phyloP scores from a whole-genome alignment of 2,329 filamentous ascomycete species.

The Trichoderma sp. region DNA sequence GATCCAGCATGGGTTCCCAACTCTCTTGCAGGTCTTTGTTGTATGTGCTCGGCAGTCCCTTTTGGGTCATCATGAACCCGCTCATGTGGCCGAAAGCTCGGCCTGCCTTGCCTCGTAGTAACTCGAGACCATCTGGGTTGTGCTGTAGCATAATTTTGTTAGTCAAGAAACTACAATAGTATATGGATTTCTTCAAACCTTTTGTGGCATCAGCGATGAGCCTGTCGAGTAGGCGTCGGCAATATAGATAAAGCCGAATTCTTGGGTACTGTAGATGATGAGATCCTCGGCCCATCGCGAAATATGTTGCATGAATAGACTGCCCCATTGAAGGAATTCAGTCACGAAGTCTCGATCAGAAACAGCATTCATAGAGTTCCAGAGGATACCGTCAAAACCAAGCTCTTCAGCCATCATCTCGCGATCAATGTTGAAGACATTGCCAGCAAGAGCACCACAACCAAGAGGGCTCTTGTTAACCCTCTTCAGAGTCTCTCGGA shows the following conservation, averaged over 20 bases:
- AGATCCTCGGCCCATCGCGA: slow-evolving; percentile 79
- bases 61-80: slow-evolving; percentile 59
- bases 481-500: slow-evolving; percentile 46
- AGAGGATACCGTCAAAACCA: slow-evolving; percentile 71
- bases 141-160: slow-evolving; percentile 31
- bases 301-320: slow-evolving; percentile 75
- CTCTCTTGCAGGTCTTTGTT: slow-evolving; percentile 93
- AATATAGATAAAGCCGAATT: slow-evolving; percentile 75
- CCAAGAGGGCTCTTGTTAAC: slow-evolving; percentile 73
- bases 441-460: slow-evolving; percentile 75
- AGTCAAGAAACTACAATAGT: no score
- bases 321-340: slow-evolving; percentile 77
- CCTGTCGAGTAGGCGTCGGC: slow-evolving; percentile 66
- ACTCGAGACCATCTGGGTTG: slow-evolving; percentile 69
- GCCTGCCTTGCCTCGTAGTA: slow-evolving; percentile 32
- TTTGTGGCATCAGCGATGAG: neutral
- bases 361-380: slow-evolving; percentile 75
- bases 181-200: neutral
- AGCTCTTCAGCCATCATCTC: slow-evolving; percentile 75
- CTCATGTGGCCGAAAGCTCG: slow-evolving; percentile 71
- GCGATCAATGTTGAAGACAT: slow-evolving; percentile 77
- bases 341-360: slow-evolving; percentile 79
- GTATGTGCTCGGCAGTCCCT: slow-evolving; percentile 35
- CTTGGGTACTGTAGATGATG: slow-evolving; percentile 70
- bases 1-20: slow-evolving; percentile 80